Conservation (phyloP, 2,329 filamentous ascomycete genomes). For the Pseudopyricularia javanii region DNA sequence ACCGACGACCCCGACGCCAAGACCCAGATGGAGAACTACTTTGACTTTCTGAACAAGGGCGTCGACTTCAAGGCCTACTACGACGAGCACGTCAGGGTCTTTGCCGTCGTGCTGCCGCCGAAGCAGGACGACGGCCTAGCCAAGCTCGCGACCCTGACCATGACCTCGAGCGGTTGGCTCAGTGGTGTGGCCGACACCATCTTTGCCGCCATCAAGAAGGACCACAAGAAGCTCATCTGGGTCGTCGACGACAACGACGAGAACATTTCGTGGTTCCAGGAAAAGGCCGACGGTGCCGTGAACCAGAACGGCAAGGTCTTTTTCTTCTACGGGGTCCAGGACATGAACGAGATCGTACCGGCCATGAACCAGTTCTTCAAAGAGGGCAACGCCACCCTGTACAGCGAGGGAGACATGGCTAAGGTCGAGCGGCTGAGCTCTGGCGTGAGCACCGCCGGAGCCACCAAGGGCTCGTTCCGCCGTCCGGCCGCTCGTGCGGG, state of each 20-base stretch:
- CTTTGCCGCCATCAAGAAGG: conserved; percentile 86
- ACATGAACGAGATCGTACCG: conserved; percentile 66
- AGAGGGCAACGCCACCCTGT: conserved; percentile 71
- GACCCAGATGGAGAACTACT: conserved; percentile 75
- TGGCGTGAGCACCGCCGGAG: conserved; percentile 25
- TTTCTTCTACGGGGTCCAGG: conserved; percentile 90
- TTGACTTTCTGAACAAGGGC: conserved; percentile 58
- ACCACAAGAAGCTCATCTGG: conserved; percentile 84
- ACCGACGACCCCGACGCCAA: conserved; percentile 64
- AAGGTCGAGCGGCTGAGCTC: neutral
- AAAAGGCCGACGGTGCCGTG: conserved; percentile 89
- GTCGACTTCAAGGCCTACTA: conserved; percentile 87
- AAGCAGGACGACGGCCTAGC: conserved; percentile 54
- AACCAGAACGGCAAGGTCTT: conserved; percentile 77
- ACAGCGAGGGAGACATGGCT: neutral
- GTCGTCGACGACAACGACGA: conserved; percentile 94
- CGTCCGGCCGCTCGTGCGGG: conserved; percentile 15
- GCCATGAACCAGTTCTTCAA: conserved; percentile 77
- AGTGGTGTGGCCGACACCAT: conserved; percentile 93
- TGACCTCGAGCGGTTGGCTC: conserved; percentile 89
- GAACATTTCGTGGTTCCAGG: conserved; percentile 96
- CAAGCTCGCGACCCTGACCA: conserved; percentile 79
- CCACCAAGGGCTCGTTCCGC: conserved; percentile 44
- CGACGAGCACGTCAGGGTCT: conserved; percentile 84
- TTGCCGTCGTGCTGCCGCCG: conserved; percentile 77